Base-by-base conservation (phyloP, 495 filamentous ascomycete genomes). In the Penicillium tannophilum region DNA sequence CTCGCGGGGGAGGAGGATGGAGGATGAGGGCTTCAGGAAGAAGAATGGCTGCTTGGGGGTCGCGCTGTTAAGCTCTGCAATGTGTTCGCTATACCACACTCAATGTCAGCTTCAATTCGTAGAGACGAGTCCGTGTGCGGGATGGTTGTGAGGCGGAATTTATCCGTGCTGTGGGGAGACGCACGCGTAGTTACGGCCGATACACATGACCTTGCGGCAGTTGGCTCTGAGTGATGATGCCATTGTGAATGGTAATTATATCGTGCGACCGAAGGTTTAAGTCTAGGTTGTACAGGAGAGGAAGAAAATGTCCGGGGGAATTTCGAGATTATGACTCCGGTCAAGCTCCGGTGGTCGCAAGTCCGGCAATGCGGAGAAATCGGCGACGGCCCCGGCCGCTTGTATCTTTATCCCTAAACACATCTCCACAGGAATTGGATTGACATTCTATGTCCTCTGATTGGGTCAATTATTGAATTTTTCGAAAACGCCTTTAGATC, bases 141-240 rank as follows among this genome's bases (percentile, higher is more conserved):
- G 23, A 52, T 59, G 6, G 41, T 24, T 24, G 28, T 8, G 17
- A 23, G 30, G 12, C 12, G 41, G 28, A 14, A 47, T 20, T 33
- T 36, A 12, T 46, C 53, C 50, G 50, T 17, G 14, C 53, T 33
- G 50, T 17, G 14, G 31, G 36, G 55, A 59, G 61, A 47, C 89
- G 59, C 78, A 96, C 91, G 92, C 93, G 83, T 96, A 98, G 77
- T 98, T 98, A 61, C 94, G 85, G 66, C 95, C 94, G 73, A 99
- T 96, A 79, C 94, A 98, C 72, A 97, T 90, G 58, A 98, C 86
- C 79, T 97, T 95, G 65, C 87, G 84, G 63, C 88, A 88, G 60
- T 90, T 88, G 47, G 76, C 82, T 28, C 63, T 66, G 36, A 76
- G 70, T 23, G 76, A 64, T 35, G 74, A 72, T 35, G 72, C 73